These are phyloP conservation scores for Salix brachista DNA, from an alignment of 345 rosid species.

Conservation along the genomic window DNA sequence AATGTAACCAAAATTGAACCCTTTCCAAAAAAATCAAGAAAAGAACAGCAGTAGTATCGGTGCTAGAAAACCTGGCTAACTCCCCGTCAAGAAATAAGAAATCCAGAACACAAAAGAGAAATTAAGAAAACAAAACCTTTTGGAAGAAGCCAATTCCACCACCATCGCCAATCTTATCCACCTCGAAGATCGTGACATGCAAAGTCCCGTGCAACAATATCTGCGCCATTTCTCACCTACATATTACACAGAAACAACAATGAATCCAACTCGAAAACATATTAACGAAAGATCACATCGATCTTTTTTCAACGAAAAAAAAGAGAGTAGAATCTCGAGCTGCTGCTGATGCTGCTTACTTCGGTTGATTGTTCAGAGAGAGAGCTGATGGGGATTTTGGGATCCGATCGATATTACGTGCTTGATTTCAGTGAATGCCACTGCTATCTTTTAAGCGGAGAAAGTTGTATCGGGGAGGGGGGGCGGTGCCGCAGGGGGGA, in stretches of 20 bases:
- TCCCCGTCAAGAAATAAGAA: not conserved
- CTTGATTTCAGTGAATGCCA: too few relatives aligned
- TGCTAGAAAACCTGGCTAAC: not conserved
- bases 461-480: not conserved
- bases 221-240: constrained; percentile 64
- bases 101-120: not conserved
- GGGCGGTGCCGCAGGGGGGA: not conserved
- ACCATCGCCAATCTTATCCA: constrained; percentile 50
- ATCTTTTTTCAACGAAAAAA: not conserved
- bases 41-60: not conserved
- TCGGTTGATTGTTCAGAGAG: not conserved
- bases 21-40: not conserved
- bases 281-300: not conserved
- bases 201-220: constrained; percentile 72
- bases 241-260: not conserved
- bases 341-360: not conserved
- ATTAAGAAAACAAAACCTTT: constrained; percentile 39
- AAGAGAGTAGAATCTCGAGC: not conserved
- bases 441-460: too few relatives aligned
- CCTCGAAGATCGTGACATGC: constrained; percentile 87
- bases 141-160: constrained; percentile 53
- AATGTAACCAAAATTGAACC: not conserved
- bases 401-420: not conserved
- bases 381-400: not conserved
- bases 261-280: not conserved